Percentiles rank a stretch among this genome's conserved stretches.
These are phyloP conservation scores for Diplosphaera chodatii DNA, from an alignment of 139 green algal genomes.

Conservation along the genomic window DNA sequence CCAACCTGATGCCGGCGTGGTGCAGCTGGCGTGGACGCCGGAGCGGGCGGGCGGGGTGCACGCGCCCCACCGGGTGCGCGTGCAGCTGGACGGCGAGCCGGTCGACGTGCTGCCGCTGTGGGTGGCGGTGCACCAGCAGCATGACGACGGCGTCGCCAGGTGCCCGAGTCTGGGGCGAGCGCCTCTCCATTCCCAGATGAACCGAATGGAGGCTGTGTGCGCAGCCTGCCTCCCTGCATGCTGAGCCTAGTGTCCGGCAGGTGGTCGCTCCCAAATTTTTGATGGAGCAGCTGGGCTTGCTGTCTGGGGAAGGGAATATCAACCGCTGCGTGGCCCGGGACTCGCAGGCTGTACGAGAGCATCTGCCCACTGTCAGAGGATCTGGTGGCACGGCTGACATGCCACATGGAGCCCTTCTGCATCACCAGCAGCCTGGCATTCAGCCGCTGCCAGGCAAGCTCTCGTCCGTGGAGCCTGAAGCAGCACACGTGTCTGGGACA, in stretches of 20 bases:
- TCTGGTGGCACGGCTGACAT: conserved; percentile 16
- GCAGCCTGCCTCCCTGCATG: too few relatives aligned
- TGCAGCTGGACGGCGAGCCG: conserved; percentile 10
- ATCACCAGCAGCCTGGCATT: conserved; percentile 20
- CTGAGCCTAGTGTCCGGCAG: too few relatives aligned
- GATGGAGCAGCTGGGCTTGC: too few relatives aligned
- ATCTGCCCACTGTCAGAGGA: conserved; percentile 19
- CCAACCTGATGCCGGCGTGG: not conserved
- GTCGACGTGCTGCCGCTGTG: conserved; percentile 37
- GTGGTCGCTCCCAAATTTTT: too few relatives aligned
- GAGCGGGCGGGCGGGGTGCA: not conserved
- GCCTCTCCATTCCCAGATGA: too few relatives aligned
- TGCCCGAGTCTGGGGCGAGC: too few relatives aligned
- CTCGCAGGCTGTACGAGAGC: conserved; percentile 37
- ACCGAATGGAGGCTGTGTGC: too few relatives aligned
- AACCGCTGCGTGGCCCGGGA: not conserved
- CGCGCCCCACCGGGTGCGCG: not conserved
- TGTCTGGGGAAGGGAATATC: too few relatives aligned
- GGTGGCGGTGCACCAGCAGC: conserved; percentile 30
- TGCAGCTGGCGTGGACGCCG: not conserved
- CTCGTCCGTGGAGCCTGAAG: conserved; percentile 29
- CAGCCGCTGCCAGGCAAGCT: conserved; percentile 3
- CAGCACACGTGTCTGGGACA: too few relatives aligned
- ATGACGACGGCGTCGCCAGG: conserved; percentile 15
- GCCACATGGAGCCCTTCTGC: conserved; percentile 29